These are phyloP conservation scores for Vararia minispora DNA, from an alignment of 768 basidiomycete genomes.

Conservation along the genomic window DNA sequence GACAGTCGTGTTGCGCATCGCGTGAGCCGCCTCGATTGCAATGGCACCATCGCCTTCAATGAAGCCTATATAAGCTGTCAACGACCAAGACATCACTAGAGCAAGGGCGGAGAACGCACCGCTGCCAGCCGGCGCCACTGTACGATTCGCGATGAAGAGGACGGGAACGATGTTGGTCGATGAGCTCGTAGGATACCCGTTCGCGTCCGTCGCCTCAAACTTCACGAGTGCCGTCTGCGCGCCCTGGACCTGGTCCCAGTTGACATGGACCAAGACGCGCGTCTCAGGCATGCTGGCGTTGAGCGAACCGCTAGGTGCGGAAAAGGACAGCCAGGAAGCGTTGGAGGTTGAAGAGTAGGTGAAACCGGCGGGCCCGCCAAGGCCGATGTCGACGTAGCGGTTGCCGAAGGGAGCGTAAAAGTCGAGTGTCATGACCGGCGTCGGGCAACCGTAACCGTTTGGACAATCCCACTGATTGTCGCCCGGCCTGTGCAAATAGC, in stretches of 20 bases:
- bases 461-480: slow-evolving; percentile 53
- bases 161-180: too few relatives aligned
- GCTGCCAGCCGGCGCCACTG: slow-evolving; percentile 32
- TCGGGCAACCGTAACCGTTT: slow-evolving; percentile 32
- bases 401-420: slow-evolving; percentile 42
- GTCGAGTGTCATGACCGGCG: slow-evolving; percentile 41
- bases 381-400: slow-evolving; percentile 49
- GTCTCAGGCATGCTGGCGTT: slow-evolving; percentile 35
- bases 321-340: slow-evolving; percentile 41
- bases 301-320: slow-evolving; percentile 36
- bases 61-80: slow-evolving; percentile 27
- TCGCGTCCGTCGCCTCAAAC: slow-evolving; percentile 35
- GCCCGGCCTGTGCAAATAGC: slow-evolving; percentile 37
- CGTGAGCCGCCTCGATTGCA: slow-evolving; percentile 57
- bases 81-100: background rate
- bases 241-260: slow-evolving; percentile 39
- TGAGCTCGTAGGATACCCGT: slow-evolving; percentile 25
- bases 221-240: slow-evolving; percentile 30
- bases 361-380: slow-evolving; percentile 48
- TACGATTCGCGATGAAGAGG: slow-evolving; percentile 23
- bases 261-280: slow-evolving; percentile 43
- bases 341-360: slow-evolving; percentile 39
- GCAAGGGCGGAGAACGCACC: slow-evolving; percentile 23
- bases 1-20: slow-evolving; percentile 34
- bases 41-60: slow-evolving; percentile 54